Evolutionary conservation across 2,329 filamentous ascomycete genomes (phyloP).

Genomic region (Stagonosporopsis rhizophila): DNA sequence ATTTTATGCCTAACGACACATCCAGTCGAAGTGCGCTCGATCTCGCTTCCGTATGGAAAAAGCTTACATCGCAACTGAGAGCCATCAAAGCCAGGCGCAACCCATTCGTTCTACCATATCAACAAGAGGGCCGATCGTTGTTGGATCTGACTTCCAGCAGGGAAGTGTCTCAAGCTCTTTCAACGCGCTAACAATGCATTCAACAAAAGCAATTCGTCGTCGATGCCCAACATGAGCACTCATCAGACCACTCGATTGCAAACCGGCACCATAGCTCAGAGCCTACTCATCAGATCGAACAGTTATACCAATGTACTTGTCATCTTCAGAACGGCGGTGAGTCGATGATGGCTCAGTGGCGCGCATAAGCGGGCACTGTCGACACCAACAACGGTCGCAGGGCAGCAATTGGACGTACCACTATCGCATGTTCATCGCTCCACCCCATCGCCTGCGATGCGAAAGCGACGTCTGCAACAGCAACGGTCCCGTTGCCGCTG

Average conservation of each 20-base stretch:
- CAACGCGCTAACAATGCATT: background rate
- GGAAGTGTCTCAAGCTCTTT: no score
- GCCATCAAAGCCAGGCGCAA: background rate
- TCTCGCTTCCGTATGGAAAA: background rate
- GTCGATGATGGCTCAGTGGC: background rate
- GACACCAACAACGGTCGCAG: background rate
- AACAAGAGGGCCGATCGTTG: background rate
- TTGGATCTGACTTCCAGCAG: no score
- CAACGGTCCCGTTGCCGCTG: constrained; percentile 9
- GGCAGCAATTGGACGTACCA: constrained; percentile 7
- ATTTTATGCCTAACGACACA: no score
- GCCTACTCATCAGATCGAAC: background rate
- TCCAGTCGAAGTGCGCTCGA: no score
- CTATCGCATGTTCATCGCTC: background rate
- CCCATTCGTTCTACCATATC: background rate
- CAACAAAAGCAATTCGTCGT: no score
- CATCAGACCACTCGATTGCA: background rate
- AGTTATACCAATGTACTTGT: background rate
- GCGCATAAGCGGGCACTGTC: constrained; percentile 7
- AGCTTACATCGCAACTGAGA: background rate
- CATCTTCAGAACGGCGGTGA: constrained; percentile 12
- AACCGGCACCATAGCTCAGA: background rate
- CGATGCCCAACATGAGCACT: background rate
- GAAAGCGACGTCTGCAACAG: background rate
- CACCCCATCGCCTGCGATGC: constrained; percentile 2